Conservation (phyloP, 306 rosid genomes). For the Hippophae gyantsensis region DNA sequence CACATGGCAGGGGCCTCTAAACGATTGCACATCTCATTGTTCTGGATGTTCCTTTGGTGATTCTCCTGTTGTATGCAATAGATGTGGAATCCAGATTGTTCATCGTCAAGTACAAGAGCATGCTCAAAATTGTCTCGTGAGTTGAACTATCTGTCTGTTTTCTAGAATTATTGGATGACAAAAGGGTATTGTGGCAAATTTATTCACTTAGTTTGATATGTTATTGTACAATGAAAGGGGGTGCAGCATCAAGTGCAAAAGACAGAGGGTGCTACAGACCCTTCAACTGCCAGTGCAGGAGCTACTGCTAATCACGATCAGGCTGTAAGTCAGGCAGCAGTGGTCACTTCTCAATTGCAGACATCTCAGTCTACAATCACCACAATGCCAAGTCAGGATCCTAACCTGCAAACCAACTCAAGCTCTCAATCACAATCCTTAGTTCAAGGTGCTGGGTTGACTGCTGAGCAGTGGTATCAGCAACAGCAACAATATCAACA, state of each 20-base stretch:
- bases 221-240: conserved; percentile 44
- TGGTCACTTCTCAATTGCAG: conserved; percentile 41
- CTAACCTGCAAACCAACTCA: conserved; percentile 39
- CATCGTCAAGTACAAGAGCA: conserved; percentile 96
- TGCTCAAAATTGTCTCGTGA: conserved; percentile 75
- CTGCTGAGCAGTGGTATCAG: conserved; percentile 85
- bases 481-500: conserved; percentile 84
- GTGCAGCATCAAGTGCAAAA: conserved; percentile 70
- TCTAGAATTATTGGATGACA: background rate
- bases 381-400: conserved; percentile 50
- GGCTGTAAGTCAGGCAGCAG: conserved; percentile 11
- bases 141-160: conserved; percentile 11
- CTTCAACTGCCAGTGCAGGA: conserved; percentile 36
- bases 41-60: conserved; percentile 82
- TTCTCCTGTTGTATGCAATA: conserved; percentile 88
- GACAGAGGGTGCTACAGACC: conserved; percentile 31
- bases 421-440: conserved; percentile 53
- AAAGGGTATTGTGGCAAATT: background rate
- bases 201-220: conserved; percentile 8
- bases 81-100: conserved; percentile 82
- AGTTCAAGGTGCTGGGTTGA: conserved; percentile 42
- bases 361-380: conserved; percentile 42
- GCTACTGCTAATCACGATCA: conserved; percentile 44
- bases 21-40: conserved; percentile 80
- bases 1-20: conserved; percentile 84